Evolutionary conservation across 2,329 filamentous ascomycete genomes (phyloP).

Genomic region (Blastomyces percursus): DNA sequence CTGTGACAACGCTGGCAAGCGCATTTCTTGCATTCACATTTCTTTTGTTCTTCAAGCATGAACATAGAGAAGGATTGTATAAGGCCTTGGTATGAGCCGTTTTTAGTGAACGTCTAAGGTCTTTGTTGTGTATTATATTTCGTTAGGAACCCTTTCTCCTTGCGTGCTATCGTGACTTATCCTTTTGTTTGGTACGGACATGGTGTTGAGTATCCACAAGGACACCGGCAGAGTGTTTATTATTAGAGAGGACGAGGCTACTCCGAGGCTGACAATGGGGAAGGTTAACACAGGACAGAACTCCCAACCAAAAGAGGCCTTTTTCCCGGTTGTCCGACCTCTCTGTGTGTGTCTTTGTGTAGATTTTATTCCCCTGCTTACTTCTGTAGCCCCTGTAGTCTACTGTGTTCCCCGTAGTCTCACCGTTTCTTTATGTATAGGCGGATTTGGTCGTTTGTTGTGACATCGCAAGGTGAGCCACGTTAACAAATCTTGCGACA

Average conservation of each 20-base stretch:
- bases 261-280: not conserved
- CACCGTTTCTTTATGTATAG: conserved; percentile 5
- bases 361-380: not conserved
- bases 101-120: not conserved
- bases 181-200: not conserved
- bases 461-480: conserved; percentile 3
- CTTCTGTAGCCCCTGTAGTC: not conserved
- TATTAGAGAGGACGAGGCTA: not conserved
- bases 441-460: conserved; percentile 3
- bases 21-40: not conserved
- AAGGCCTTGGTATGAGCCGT: not conserved
- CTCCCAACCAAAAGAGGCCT: not conserved
- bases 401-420: not conserved
- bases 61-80: not conserved
- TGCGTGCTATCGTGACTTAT: not conserved
- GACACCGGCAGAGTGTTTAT: not conserved
- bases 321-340: not conserved
- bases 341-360: not conserved
- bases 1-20: not conserved
- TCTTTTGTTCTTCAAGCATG: not conserved
- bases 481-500: not conserved
- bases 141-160: not conserved
- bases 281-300: not conserved
- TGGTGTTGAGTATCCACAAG: not conserved
- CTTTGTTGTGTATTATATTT: not conserved